These are phyloP conservation scores for Knoxdaviesia proteae DNA, from an alignment of 2,329 filamentous ascomycete genomes.

Conservation along the genomic window DNA sequence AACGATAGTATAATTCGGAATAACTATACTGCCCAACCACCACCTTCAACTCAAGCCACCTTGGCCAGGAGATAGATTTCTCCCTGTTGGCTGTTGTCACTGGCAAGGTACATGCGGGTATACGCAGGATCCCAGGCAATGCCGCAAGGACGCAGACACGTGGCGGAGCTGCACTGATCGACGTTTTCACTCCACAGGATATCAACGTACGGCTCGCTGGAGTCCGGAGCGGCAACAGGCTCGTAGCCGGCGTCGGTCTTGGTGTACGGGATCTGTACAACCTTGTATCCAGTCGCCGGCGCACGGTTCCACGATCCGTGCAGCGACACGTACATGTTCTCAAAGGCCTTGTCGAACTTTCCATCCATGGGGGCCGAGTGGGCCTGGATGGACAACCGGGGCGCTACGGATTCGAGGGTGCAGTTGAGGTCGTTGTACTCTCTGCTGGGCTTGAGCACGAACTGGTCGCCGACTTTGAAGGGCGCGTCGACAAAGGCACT, in stretches of 20 bases:
- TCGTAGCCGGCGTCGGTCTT: constrained; percentile 10
- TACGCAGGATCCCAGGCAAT: constrained; percentile 7
- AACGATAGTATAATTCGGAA: too few relatives aligned
- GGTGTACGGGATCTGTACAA: constrained; percentile 15
- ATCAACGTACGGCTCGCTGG: constrained; percentile 11
- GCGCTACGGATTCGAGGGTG: constrained; percentile 11
- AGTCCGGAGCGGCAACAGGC: constrained; percentile 12
- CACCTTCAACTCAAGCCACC: background rate
- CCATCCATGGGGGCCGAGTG: constrained; percentile 42
- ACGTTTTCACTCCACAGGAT: constrained; percentile 14
- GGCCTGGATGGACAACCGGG: constrained; percentile 32
- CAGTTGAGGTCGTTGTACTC: constrained; percentile 17
- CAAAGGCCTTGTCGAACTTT: constrained; percentile 29
- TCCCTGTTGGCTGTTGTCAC: constrained; percentile 8
- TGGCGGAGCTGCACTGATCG: constrained; percentile 9
- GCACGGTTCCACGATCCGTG: constrained; percentile 35
- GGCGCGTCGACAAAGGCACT: constrained; percentile 10
- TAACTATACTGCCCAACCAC: too few relatives aligned
- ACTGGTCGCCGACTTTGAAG: constrained; percentile 14
- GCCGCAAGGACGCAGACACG: constrained; percentile 9
- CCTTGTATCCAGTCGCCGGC: constrained; percentile 16
- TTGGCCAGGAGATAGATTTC: constrained; percentile 8
- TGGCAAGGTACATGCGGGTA: constrained; percentile 8
- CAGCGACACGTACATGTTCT: constrained; percentile 35
- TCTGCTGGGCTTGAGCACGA: constrained; percentile 15